These are phyloP conservation scores for Saitozyma podzolica DNA, from an alignment of 768 basidiomycete genomes.

Conservation along the genomic window DNA sequence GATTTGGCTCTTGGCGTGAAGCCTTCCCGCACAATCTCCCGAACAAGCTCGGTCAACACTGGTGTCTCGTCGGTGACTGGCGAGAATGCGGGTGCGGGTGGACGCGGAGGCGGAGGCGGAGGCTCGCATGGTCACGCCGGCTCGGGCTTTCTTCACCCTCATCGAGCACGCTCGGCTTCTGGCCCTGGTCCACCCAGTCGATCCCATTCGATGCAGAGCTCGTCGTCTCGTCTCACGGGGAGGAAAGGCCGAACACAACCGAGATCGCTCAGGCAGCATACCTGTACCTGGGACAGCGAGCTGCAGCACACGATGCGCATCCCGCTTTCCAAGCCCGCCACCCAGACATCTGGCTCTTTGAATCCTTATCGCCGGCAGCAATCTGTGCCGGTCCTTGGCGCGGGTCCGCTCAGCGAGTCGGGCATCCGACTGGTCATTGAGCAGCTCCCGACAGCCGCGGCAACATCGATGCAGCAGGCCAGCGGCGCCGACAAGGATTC, in stretches of 20 bases:
- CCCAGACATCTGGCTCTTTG: conserved; percentile 4
- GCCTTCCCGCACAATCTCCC: neutral
- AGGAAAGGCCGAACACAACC: conserved; percentile 31
- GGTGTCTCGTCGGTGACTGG: no score
- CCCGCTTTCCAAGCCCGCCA: conserved; percentile 25
- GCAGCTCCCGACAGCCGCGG: conserved; percentile 17
- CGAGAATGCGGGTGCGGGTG: no score
- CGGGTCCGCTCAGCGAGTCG: conserved; percentile 31
- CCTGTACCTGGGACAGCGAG: conserved; percentile 36
- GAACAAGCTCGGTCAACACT: no score
- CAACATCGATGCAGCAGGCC: neutral
- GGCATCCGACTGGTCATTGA: conserved; percentile 28
- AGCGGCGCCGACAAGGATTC: conserved; percentile 9
- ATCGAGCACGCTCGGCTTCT: no score
- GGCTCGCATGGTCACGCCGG: no score
- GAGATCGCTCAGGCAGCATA: conserved; percentile 17
- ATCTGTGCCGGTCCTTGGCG: conserved; percentile 26
- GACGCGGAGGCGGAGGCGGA: no score
- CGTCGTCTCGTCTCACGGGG: conserved; percentile 3
- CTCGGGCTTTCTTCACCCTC: no score
- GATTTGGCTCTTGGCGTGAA: neutral
- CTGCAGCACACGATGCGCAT: conserved; percentile 29
- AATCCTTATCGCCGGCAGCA: conserved; percentile 5
- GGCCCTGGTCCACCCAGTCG: no score
- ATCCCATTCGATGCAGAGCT: neutral